Conservation (phyloP, 805 yeast species). For the Saturnispora ahearnii region DNA sequence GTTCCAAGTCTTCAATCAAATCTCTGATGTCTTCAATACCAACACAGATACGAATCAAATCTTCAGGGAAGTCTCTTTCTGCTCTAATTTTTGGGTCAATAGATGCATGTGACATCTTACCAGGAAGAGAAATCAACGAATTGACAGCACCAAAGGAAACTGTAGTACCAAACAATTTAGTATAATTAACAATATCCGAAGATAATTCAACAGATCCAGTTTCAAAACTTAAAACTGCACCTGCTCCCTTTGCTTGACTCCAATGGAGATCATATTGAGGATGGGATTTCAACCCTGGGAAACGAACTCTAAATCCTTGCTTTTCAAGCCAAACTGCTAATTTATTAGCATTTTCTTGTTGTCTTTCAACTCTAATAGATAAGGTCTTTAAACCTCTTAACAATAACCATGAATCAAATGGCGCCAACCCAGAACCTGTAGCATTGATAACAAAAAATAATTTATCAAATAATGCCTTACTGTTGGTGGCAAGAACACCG, state of each 20-base stretch:
- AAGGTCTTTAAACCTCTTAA: constrained; percentile 84
- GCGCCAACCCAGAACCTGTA: constrained; percentile 85
- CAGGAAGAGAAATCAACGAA: constrained; percentile 87
- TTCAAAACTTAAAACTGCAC: constrained; percentile 83
- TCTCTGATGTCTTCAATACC: constrained; percentile 85
- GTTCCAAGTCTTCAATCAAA: constrained; percentile 68
- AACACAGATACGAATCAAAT: constrained; percentile 77
- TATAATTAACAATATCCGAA: constrained; percentile 65
- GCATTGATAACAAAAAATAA: constrained; percentile 76
- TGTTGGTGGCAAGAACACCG: constrained; percentile 72
- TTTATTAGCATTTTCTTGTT: constrained; percentile 69
- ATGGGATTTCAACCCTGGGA: constrained; percentile 75
- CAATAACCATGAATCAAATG: constrained; percentile 87
- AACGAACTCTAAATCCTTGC: constrained; percentile 68
- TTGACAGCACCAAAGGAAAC: constrained; percentile 94
- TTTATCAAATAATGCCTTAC: constrained; percentile 53
- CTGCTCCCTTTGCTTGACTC: constrained; percentile 73
- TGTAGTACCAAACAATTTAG: constrained; percentile 76
- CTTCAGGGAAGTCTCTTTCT: constrained; percentile 88
- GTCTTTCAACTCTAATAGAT: constrained; percentile 78
- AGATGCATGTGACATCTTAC: constrained; percentile 96
- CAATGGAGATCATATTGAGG: constrained; percentile 76
- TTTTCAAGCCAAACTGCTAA: constrained; percentile 66
- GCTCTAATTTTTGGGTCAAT: constrained; percentile 80
- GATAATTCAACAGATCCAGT: constrained; percentile 65